Percentiles rank a stretch among this genome's conserved stretches.
These are phyloP conservation scores for Pharus latifolius DNA, from an alignment of 176 grass and related monocot species.

Conservation along the genomic window DNA sequence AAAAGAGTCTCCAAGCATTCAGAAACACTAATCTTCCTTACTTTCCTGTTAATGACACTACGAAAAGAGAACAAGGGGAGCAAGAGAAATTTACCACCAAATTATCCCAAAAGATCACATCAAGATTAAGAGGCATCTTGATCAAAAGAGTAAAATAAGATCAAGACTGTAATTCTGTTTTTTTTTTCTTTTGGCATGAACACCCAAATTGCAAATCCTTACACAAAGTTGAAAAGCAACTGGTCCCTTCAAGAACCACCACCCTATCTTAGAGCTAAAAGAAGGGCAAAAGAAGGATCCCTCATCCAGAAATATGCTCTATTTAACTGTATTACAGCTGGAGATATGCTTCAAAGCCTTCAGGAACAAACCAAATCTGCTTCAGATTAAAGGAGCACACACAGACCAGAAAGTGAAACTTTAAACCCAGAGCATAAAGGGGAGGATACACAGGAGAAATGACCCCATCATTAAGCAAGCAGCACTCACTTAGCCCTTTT, in stretches of 20 bases:
- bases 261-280: conserved; percentile 31
- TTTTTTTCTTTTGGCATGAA: conserved; percentile 30
- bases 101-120: conserved; percentile 5
- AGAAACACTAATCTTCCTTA: conserved; percentile 17
- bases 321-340: conserved; percentile 35
- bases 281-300: conserved; percentile 27
- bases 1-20: conserved; percentile 14
- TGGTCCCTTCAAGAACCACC: conserved; percentile 33
- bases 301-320: conserved; percentile 38
- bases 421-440: conserved; percentile 63
- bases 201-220: conserved; percentile 37
- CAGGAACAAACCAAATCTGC: conserved; percentile 44
- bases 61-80: conserved; percentile 16
- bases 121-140: neutral
- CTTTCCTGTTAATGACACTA: conserved; percentile 7
- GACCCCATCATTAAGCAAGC: conserved; percentile 41
- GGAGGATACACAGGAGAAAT: conserved; percentile 18
- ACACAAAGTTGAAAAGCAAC: conserved; percentile 40
- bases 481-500: conserved; percentile 15
- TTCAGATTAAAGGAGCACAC: conserved; percentile 22
- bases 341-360: conserved; percentile 29
- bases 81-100: neutral
- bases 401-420: conserved; percentile 47
- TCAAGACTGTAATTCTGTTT: conserved; percentile 30
- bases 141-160: conserved; percentile 14